Evolutionary conservation across 768 basidiomycete species (phyloP), one percentile per base, ranked within the genome.

Genomic region (Leccinellum luteum): DNA sequence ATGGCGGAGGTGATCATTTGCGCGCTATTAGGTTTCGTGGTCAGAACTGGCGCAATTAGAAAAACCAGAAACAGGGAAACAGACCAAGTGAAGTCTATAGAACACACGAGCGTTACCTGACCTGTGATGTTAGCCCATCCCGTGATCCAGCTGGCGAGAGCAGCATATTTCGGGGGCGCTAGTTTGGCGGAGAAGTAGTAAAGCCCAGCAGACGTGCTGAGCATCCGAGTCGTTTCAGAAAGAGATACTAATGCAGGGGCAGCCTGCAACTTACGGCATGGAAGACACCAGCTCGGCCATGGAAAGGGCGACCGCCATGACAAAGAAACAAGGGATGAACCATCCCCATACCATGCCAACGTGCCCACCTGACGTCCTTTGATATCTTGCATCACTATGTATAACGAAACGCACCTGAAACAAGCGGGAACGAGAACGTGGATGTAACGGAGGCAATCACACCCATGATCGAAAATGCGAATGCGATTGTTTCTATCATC

Each of bases 181-280:
- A 90, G 70, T 66, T 86, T 89, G 0, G 88, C 85, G 2, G 88
- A 86, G 70, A 89, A 90, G 69, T 89, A 90, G 68, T 90, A 90
- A 17, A 90, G 74, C 0, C 88, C 89, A 7, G 89, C 88, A 60
- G 88, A 90, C 23, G 89, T 90, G 52, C 88, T 90, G 19, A 35
- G 27, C 19, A 25, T 50, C 49, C 44, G 35, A 51, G 9, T 44
- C 30, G 25, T 54, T 48, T 49, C 48, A 23, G 23, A 30, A n/a
- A 38, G 32, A 12, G 30, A 57, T 28, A n/a, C n/a, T n/a, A 2
- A 3, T 14, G 48, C 8, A 44, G 0, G 12, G 13, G 51, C 12
- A 28, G 10, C 25, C 45, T 47, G 21, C 8, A 43, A 78, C 84
- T 69, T 69, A 89, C 87, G 88, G 87, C 87, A 89, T 89, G 3